phyloP scores from a whole-genome alignment of 1,139 yeast genomes.

The Protomyces inundatus region DNA sequence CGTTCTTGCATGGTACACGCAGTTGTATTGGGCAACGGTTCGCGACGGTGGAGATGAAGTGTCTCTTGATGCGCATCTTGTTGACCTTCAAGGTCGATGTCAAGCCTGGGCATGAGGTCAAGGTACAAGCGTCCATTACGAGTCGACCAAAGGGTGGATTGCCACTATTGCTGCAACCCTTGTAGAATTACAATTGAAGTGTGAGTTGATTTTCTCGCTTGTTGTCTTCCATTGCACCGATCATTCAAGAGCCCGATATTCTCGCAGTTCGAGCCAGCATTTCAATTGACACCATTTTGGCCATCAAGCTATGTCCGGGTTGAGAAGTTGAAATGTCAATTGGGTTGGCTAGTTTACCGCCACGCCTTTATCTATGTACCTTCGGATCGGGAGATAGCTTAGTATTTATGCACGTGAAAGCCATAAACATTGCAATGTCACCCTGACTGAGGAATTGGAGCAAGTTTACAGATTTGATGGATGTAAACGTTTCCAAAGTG shows the following conservation, averaged over 20 bases:
- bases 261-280: too few relatives aligned
- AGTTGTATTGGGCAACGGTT: conserved; percentile 31
- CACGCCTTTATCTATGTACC: too few relatives aligned
- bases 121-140: conserved; percentile 26
- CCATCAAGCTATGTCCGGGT: too few relatives aligned
- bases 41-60: conserved; percentile 31
- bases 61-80: conserved; percentile 28
- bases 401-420: too few relatives aligned
- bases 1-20: conserved; percentile 31
- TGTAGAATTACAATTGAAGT: background rate
- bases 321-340: too few relatives aligned
- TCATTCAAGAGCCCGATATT: background rate
- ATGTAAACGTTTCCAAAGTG: too few relatives aligned
- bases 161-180: conserved; percentile 28
- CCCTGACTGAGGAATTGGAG: too few relatives aligned
- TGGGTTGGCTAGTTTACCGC: too few relatives aligned
- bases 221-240: background rate
- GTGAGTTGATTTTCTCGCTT: background rate
- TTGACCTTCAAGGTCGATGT: conserved; percentile 27
- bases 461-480: too few relatives aligned
- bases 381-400: too few relatives aligned
- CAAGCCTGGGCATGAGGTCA: conserved; percentile 25
- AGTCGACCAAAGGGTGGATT: conserved; percentile 29
- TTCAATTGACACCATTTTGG: too few relatives aligned
- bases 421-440: too few relatives aligned